Conservation (phyloP, 148 eudicot genomes). For the Dysphania ambrosioides region DNA sequence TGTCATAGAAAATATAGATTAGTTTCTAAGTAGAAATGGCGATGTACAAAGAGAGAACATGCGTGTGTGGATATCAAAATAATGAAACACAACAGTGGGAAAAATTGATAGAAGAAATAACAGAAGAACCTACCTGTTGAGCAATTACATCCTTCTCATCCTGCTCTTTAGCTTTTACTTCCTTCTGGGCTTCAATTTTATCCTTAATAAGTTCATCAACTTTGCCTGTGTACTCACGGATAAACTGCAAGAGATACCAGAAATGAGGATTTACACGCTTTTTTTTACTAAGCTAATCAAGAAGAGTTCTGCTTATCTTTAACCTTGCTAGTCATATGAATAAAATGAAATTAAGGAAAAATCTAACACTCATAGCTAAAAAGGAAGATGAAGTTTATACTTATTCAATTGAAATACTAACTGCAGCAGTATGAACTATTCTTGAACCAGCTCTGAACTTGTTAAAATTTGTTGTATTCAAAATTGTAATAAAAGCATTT, state of each 20-base stretch:
- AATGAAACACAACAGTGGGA: neutral
- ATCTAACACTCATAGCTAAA: too few species aligned
- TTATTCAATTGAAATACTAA: too few species aligned
- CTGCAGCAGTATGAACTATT: neutral
- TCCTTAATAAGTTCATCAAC: conserved; percentile 91
- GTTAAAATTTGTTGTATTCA: neutral
- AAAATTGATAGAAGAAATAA: neutral
- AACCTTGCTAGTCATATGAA: too few species aligned
- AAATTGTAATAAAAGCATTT: neutral
- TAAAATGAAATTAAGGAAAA: too few species aligned
- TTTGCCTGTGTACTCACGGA: conserved; percentile 96
- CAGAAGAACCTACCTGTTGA: conserved; percentile 56
- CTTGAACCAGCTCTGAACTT: neutral
- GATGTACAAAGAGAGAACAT: neutral
- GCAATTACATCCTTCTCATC: conserved; percentile 86
- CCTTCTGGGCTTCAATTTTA: conserved; percentile 75
- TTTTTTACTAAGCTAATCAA: too few species aligned
- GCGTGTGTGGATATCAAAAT: neutral
- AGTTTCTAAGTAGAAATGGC: neutral
- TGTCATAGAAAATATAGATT: conserved; percentile 28
- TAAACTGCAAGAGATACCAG: conserved; percentile 50
- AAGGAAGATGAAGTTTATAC: too few species aligned
- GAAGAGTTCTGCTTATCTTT: too few species aligned
- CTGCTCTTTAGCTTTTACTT: conserved; percentile 78
- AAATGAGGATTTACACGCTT: neutral